Evolutionary conservation across 352 stramenopile species (phyloP).

Genomic region (Pythium aquatile): DNA sequence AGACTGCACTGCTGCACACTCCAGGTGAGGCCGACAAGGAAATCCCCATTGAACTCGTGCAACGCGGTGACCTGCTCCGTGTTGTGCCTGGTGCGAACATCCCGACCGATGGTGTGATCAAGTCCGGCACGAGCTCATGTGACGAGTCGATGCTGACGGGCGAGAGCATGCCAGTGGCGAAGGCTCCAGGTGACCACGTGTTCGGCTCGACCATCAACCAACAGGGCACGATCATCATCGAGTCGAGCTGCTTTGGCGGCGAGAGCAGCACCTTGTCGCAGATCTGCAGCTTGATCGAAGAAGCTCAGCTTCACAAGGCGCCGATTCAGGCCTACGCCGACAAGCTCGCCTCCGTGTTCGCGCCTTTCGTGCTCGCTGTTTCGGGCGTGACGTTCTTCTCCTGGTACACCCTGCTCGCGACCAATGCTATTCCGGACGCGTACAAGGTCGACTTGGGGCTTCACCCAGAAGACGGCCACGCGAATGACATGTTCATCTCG

Average conservation of each 20-base stretch:
- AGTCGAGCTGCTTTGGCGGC: slow-evolving; percentile 75
- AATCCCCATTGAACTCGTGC: slow-evolving; percentile 83
- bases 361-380: slow-evolving; percentile 59
- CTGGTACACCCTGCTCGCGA: slow-evolving; percentile 52
- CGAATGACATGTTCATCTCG: slow-evolving; percentile 68
- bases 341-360: slow-evolving; percentile 61
- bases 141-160: slow-evolving; percentile 86
- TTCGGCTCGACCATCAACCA: slow-evolving; percentile 86
- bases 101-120: slow-evolving; percentile 81
- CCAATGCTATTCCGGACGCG: slow-evolving; percentile 46
- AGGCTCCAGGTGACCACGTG: slow-evolving; percentile 70
- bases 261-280: slow-evolving; percentile 68
- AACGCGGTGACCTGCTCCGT: slow-evolving; percentile 72
- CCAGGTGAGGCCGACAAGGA: slow-evolving; percentile 54
- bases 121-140: slow-evolving; percentile 57
- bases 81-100: slow-evolving; percentile 75
- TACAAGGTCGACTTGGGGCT: slow-evolving; percentile 55
- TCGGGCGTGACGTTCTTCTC: slow-evolving; percentile 62
- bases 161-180: slow-evolving; percentile 88
- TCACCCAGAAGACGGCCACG: slow-evolving; percentile 44
- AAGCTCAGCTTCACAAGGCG: slow-evolving; percentile 85
- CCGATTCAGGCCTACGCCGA: slow-evolving; percentile 88
- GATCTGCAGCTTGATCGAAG: slow-evolving; percentile 84
- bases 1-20: slow-evolving; percentile 65
- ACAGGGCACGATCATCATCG: slow-evolving; percentile 82